Evolutionary conservation across 177 flowering plant species (phyloP).

Genomic region (Vitis hybrid): DNA sequence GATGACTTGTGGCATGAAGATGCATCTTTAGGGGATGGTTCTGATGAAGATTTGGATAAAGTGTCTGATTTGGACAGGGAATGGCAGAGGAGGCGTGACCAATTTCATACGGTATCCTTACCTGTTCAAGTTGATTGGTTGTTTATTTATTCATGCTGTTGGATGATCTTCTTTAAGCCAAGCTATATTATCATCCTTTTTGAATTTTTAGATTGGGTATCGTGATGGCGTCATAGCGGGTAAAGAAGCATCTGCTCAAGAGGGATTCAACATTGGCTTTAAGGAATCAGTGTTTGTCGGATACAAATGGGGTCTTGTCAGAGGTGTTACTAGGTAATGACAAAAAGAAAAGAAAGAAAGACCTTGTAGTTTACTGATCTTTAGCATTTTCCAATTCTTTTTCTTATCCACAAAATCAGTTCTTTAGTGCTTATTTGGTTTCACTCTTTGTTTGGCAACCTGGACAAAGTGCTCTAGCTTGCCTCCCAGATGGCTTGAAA

Average conservation of each 20-base stretch:
- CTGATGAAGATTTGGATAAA: slow-evolving; percentile 27
- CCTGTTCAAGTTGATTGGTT: not conserved
- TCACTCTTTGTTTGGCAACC: slow-evolving; percentile 2
- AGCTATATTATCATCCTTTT: slow-evolving; percentile 6
- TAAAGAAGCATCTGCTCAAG: slow-evolving; percentile 77
- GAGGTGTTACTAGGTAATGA: slow-evolving; percentile 81
- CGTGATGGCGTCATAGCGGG: slow-evolving; percentile 85
- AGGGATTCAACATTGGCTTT: slow-evolving; percentile 77
- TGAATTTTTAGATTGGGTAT: slow-evolving; percentile 60
- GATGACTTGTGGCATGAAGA: slow-evolving; percentile 47
- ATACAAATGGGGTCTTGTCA: slow-evolving; percentile 70
- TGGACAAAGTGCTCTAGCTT: slow-evolving; percentile 53
- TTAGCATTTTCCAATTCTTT: not conserved
- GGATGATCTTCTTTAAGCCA: not conserved
- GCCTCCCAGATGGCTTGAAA: slow-evolving; percentile 60
- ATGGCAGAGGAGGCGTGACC: slow-evolving; percentile 55
- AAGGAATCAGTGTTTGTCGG: slow-evolving; percentile 70
- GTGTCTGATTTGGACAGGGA: slow-evolving; percentile 59
- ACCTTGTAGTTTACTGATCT: not conserved
- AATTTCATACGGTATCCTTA: slow-evolving; percentile 61
- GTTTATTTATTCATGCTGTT: not conserved
- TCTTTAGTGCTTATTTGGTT: not conserved
- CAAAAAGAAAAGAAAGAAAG: not conserved
- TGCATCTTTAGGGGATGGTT: slow-evolving; percentile 33
- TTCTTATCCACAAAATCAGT: too few species aligned